phyloP scores from a whole-genome alignment of 371 early-diverging fungal genomes.

The Mycotypha africana region DNA sequence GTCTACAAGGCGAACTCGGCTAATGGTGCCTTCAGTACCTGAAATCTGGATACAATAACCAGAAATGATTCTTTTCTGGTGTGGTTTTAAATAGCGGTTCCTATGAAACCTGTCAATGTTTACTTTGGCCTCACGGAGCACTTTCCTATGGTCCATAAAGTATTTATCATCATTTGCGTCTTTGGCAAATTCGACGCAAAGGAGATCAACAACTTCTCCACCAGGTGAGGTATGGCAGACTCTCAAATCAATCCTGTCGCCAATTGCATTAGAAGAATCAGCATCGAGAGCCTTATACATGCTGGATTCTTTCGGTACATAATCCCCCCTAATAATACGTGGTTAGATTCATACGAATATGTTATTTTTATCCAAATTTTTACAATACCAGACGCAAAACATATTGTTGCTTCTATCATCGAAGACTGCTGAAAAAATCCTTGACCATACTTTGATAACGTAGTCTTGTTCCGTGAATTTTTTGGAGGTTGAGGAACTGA shows the following conservation, averaged over 20 bases:
- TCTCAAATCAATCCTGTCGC: neutral
- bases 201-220: neutral
- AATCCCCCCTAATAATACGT: neutral
- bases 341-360: no score
- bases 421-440: neutral
- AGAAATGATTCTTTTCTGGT: neutral
- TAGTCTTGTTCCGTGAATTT: conserved; percentile 1
- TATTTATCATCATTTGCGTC: neutral
- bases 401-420: neutral
- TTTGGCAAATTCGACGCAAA: neutral
- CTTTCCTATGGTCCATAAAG: neutral
- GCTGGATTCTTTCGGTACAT: no score
- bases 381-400: conserved; percentile 2
- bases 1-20: neutral
- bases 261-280: neutral
- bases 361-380: no score
- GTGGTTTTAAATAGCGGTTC: neutral
- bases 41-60: neutral
- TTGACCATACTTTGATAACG: conserved; percentile 3
- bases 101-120: neutral
- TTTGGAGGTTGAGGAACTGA: no score
- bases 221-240: neutral
- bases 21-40: neutral
- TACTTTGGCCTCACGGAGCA: neutral
- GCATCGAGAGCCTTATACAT: neutral